Evolutionary conservation across 148 eudicot species (phyloP).

Genomic region (Rhododendron molle): DNA sequence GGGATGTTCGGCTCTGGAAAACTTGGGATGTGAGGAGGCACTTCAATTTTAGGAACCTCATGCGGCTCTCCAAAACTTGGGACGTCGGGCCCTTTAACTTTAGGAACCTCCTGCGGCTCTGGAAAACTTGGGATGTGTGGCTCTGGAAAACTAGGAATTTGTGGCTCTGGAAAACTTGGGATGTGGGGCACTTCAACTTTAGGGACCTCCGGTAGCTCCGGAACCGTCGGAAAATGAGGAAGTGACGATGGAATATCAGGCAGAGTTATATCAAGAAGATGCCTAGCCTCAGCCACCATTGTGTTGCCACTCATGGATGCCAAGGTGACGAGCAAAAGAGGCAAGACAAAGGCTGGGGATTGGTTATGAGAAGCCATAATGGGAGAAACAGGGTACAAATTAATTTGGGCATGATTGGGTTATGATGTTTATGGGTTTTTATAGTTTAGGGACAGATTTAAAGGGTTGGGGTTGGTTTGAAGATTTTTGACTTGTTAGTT

Average conservation of each 20-base stretch:
- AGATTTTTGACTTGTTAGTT: not conserved
- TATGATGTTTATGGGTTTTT: not conserved
- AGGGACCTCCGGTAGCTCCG: not conserved
- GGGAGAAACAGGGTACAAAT: not conserved
- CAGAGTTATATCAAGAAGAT: slow-evolving; percentile 15
- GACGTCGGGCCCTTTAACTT: not conserved
- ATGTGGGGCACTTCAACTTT: not conserved
- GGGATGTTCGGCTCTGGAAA: slow-evolving; percentile 2
- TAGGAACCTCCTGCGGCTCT: too few species aligned
- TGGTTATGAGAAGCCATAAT: not conserved
- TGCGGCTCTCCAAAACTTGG: not conserved
- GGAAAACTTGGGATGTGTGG: not conserved
- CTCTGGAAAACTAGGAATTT: not conserved
- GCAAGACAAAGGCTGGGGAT: not conserved
- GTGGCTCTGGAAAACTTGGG: slow-evolving; percentile 6
- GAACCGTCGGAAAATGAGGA: not conserved
- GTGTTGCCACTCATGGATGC: slow-evolving; percentile 1
- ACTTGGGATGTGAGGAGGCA: not conserved
- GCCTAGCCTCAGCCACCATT: slow-evolving; percentile 15
- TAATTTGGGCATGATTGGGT: not conserved
- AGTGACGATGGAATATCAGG: slow-evolving; percentile 16
- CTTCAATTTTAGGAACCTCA: too few species aligned
- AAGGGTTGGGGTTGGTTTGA: not conserved
- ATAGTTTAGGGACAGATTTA: not conserved
- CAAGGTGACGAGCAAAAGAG: slow-evolving; percentile 7